Evolutionary conservation across 495 filamentous ascomycete species (phyloP).

Genomic region (Aspergillus haitiensis): DNA sequence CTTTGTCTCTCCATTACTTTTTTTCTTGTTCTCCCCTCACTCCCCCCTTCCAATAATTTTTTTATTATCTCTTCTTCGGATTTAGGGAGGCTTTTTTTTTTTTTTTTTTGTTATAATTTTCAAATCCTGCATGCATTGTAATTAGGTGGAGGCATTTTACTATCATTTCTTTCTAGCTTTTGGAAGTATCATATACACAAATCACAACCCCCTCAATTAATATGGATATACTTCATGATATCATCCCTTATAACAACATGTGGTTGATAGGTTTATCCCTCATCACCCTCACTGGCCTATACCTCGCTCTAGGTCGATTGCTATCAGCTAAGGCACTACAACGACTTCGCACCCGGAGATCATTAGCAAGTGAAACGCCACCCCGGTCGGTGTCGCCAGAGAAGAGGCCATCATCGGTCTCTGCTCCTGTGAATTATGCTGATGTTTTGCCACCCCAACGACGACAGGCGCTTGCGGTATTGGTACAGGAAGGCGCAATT

Average conservation of each 20-base stretch:
- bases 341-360: conserved; percentile 33
- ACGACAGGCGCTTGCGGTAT: conserved; percentile 48
- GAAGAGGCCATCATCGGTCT: conserved; percentile 36
- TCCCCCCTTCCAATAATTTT: background rate
- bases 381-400: conserved; percentile 58
- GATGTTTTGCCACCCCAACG: conserved; percentile 58
- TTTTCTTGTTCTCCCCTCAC: too few relatives aligned
- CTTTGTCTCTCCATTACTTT: too few relatives aligned
- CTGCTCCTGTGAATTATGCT: conserved; percentile 38
- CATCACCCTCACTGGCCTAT: conserved; percentile 29
- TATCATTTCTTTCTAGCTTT: too few relatives aligned
- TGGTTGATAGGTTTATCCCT: conserved; percentile 30
- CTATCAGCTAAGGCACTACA: conserved; percentile 8
- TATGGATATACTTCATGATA: background rate
- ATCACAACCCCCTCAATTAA: background rate
- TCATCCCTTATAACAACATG: conserved; percentile 11
- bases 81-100: background rate
- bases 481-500: conserved; percentile 20
- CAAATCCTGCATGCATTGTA: too few relatives aligned
- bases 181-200: too few relatives aligned
- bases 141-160: too few relatives aligned
- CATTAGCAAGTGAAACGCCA: conserved; percentile 51
- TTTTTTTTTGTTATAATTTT: too few relatives aligned
- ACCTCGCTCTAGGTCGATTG: conserved; percentile 15
- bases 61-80: background rate